phyloP scores from a whole-genome alignment of 2,329 filamentous ascomycete species.

The Calonectria ilicicola region DNA sequence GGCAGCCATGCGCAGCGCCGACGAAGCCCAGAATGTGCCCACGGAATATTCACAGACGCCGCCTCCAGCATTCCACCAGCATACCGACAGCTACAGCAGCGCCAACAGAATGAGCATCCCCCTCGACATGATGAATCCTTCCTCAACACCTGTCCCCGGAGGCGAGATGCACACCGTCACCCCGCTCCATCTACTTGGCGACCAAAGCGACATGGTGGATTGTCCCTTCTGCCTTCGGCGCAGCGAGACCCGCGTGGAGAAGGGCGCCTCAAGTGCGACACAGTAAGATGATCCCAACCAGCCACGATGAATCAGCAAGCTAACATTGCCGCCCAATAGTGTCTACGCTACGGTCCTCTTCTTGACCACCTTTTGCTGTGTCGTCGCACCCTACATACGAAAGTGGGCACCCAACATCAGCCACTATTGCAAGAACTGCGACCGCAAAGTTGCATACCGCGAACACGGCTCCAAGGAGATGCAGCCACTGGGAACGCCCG shows the following conservation, averaged over 20 bases:
- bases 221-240: constrained; percentile 42
- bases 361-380: constrained; percentile 39
- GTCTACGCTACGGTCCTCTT: constrained; percentile 35
- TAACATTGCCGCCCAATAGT: constrained; percentile 9
- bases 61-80: constrained; percentile 1
- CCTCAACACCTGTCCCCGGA: background rate
- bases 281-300: constrained; percentile 32
- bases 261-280: constrained; percentile 34
- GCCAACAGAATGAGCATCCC: background rate
- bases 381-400: constrained; percentile 36
- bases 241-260: constrained; percentile 35
- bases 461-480: constrained; percentile 27
- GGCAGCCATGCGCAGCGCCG: constrained; percentile 8
- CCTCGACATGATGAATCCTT: background rate
- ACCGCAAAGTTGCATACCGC: constrained; percentile 39
- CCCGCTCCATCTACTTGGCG: constrained; percentile 38
- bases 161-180: constrained; percentile 34
- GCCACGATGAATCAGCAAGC: background rate
- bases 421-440: constrained; percentile 42
- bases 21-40: background rate
- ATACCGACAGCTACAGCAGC: background rate
- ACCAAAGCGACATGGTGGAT: constrained; percentile 40
- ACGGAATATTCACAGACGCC: constrained; percentile 6
- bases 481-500: constrained; percentile 39
- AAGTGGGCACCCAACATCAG: constrained; percentile 39